Percentiles rank a stretch among this genome's conserved stretches.
phyloP scores from a whole-genome alignment of 176 grass and related monocot species.

The Oryza rufipogon region DNA sequence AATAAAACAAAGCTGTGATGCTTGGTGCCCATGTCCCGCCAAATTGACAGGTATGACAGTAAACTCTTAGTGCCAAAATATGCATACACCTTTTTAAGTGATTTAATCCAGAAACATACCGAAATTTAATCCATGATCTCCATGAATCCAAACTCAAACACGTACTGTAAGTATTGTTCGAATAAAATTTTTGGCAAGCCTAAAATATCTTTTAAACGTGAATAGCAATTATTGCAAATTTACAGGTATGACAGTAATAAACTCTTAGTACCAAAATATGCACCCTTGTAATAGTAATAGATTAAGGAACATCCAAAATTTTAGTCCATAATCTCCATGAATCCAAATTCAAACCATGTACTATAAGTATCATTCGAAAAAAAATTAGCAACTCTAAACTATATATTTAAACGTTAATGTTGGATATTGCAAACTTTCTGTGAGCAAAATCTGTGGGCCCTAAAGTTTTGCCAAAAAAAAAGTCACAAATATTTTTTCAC shows the following conservation, averaged over 20 bases:
- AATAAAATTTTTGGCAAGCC: background rate
- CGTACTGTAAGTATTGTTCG: background rate
- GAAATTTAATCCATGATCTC: background rate
- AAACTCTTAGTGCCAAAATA: slow-evolving; percentile 4
- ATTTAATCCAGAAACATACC: background rate
- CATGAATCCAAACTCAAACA: background rate
- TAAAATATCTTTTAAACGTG: background rate
- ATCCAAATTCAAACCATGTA: background rate
- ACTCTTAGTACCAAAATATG: background rate
- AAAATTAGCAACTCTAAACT: background rate
- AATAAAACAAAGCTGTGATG: background rate
- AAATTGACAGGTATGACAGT: background rate
- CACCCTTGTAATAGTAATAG: background rate
- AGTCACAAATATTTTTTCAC: background rate
- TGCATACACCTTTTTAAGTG: background rate
- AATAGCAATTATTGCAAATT: background rate
- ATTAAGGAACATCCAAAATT: background rate
- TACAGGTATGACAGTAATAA: slow-evolving; percentile 6
- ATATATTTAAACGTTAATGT: background rate
- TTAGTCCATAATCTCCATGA: background rate
- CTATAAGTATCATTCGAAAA: background rate
- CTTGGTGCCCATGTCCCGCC: background rate
- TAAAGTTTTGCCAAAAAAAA: background rate
- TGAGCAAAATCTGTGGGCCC: background rate
- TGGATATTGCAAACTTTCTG: background rate